Conservation (phyloP, 257 asterid species). For the Cinchona pubescens region DNA sequence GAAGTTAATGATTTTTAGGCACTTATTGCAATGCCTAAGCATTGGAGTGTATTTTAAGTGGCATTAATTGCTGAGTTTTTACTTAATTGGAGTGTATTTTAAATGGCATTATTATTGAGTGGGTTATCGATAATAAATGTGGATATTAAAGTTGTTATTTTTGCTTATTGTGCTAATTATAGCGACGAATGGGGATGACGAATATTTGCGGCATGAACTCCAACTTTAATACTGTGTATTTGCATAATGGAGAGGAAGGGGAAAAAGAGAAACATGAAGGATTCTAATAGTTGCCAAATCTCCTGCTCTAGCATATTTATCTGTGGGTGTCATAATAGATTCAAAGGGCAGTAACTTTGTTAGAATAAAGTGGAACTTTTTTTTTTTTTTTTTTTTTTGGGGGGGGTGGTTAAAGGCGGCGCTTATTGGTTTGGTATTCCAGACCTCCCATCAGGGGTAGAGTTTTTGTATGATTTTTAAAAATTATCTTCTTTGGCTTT, state of each 20-base stretch:
- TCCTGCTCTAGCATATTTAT: no score
- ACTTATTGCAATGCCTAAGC: background rate
- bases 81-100: background rate
- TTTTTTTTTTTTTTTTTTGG: background rate
- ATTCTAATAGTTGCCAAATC: no score
- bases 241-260: background rate
- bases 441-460: background rate
- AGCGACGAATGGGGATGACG: background rate
- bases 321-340: background rate
- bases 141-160: background rate
- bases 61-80: background rate
- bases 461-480: no score
- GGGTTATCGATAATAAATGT: background rate
- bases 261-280: background rate
- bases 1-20: background rate
- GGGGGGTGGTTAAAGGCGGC: no score
- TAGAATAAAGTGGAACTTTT: background rate
- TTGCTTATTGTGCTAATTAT: background rate
- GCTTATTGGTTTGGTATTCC: background rate
- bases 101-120: background rate
- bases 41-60: background rate
- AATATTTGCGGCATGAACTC: no score
- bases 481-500: background rate
- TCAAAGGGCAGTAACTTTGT: background rate
- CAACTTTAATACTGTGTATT: no score